phyloP scores from a whole-genome alignment of 306 rosid species.

The Erythrophleum fordii region DNA sequence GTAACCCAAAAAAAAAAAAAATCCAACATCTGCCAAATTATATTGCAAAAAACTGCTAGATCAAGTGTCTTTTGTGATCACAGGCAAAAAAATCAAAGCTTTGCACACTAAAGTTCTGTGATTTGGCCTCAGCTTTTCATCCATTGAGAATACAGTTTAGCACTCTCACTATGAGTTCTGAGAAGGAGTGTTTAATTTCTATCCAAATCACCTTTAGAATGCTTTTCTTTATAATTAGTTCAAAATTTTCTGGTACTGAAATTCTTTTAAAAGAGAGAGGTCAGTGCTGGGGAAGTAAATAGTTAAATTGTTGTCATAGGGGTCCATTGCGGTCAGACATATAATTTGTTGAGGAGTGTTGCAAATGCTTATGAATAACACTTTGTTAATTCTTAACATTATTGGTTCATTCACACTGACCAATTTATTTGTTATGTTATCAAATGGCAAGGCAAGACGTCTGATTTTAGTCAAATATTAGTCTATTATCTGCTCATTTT shows the following conservation, averaged over 20 bases:
- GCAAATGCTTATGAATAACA: not conserved
- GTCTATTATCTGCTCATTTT: not conserved
- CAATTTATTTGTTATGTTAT: constrained; percentile 6
- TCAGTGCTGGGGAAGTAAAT: not conserved
- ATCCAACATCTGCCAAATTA: not conserved
- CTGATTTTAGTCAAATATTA: not conserved
- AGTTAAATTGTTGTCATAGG: not conserved
- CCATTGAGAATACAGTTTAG: not conserved
- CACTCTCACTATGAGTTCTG: too few species aligned
- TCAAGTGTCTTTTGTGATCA: constrained; percentile 1
- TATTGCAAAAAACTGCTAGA: not conserved
- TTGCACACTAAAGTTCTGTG: not conserved
- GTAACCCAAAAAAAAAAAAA: not conserved
- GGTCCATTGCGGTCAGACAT: not conserved
- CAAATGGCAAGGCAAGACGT: not conserved
- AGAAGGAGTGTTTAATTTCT: too few species aligned
- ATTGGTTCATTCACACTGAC: not conserved
- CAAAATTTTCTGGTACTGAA: not conserved
- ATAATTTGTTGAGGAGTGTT: not conserved
- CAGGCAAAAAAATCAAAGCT: not conserved
- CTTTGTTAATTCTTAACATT: not conserved
- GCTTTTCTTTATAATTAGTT: not conserved
- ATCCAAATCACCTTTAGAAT: too few species aligned
- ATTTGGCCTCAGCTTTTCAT: not conserved
- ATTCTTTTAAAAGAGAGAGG: not conserved